phyloP scores from a whole-genome alignment of 2,329 filamentous ascomycete species.

The Paecilomyces niveus region DNA sequence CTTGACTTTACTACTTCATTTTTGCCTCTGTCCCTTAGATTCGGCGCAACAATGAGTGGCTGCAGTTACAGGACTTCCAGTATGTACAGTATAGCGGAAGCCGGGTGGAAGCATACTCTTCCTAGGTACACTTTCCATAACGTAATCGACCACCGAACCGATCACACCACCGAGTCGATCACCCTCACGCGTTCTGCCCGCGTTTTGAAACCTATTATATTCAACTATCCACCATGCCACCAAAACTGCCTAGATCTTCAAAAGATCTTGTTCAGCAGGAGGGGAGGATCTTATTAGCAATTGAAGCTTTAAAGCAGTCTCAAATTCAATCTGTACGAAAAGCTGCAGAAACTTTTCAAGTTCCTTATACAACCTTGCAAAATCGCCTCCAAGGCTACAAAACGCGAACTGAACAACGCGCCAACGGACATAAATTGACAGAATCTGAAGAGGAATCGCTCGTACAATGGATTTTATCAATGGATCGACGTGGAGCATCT shows the following conservation, averaged over 20 bases:
- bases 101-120: too few species aligned
- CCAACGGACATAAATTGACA: neutral
- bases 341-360: neutral
- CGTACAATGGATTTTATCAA: neutral
- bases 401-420: neutral
- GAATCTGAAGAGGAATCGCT: neutral
- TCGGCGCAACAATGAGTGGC: too few species aligned
- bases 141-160: neutral
- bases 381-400: neutral
- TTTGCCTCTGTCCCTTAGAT: too few species aligned
- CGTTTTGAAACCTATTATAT: neutral
- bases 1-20: too few species aligned
- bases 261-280: neutral
- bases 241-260: neutral
- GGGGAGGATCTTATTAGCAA: neutral
- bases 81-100: too few species aligned
- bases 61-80: too few species aligned
- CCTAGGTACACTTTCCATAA: too few species aligned
- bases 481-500: neutral
- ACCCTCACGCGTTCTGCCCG: neutral
- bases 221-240: neutral
- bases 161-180: neutral
- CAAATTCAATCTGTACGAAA: neutral
- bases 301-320: neutral
- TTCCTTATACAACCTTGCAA: neutral